These are phyloP conservation scores for Mycena rosella DNA, from an alignment of 768 basidiomycete genomes.

Conservation along the genomic window DNA sequence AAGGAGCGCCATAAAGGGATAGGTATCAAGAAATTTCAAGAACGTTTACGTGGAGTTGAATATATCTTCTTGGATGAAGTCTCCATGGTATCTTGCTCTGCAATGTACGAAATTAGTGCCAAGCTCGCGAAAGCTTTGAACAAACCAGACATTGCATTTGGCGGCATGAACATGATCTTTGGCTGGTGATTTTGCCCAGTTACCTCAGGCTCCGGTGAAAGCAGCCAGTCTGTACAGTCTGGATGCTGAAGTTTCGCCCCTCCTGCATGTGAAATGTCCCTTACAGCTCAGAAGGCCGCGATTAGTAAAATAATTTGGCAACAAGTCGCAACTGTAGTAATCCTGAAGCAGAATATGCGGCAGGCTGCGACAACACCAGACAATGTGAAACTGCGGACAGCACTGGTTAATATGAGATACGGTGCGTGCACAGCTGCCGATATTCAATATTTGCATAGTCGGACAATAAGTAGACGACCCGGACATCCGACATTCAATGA, in stretches of 20 bases:
- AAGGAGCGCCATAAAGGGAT: conserved; percentile 39
- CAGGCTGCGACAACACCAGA: conserved; percentile 22
- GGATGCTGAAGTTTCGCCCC: too few species aligned
- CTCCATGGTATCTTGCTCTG: neutral
- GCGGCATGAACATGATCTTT: neutral
- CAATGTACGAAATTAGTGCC: neutral
- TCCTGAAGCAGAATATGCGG: neutral
- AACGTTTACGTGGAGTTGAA: neutral
- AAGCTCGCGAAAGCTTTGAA: neutral
- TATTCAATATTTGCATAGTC: conserved; percentile 47
- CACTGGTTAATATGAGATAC: conserved; percentile 55
- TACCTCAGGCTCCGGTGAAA: neutral
- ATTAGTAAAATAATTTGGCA: neutral
- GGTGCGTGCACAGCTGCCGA: conserved; percentile 53
- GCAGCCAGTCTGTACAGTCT: neutral
- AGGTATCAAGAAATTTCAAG: conserved; percentile 46
- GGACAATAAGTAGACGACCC: conserved; percentile 24
- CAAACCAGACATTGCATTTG: neutral
- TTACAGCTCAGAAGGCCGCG: neutral
- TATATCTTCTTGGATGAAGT: neutral
- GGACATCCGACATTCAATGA: too few species aligned
- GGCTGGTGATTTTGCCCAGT: neutral
- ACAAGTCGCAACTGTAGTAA: neutral
- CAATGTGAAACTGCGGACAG: conserved; percentile 43
- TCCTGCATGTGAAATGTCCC: neutral